Percentiles rank a stretch among this genome's conserved stretches.
Conservation (phyloP, 352 stramenopile species). For the Phytophthora tentaculata region DNA sequence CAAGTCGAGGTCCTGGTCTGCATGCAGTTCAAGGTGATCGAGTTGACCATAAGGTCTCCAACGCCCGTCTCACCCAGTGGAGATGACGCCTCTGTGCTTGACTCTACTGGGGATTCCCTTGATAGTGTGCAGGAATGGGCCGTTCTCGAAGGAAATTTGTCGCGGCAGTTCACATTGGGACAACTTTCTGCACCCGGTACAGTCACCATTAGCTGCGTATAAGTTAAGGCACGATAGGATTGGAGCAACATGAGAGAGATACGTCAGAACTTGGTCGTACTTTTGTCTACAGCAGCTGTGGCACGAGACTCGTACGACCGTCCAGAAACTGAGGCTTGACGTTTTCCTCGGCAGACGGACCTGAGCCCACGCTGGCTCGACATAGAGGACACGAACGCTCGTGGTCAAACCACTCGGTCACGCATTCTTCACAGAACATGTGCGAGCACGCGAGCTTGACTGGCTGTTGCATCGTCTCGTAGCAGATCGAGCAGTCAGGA, state of each 20-base stretch:
- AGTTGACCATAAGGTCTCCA: constrained; percentile 41
- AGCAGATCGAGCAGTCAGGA: constrained; percentile 85
- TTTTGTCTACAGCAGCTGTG: constrained; percentile 68
- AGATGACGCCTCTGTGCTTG: neutral
- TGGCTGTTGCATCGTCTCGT: constrained; percentile 71
- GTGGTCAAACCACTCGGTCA: constrained; percentile 86
- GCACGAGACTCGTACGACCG: constrained; percentile 76
- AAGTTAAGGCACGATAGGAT: constrained; percentile 10
- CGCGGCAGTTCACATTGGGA: constrained; percentile 63
- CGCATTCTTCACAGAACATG: constrained; percentile 88
- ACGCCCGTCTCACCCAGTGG: constrained; percentile 6
- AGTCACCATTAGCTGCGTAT: constrained; percentile 50
- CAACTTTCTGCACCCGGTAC: constrained; percentile 54
- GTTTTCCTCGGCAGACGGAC: constrained; percentile 31
- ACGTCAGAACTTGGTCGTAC: constrained; percentile 11
- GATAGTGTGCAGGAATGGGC: constrained; percentile 56
- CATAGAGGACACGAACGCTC: constrained; percentile 84
- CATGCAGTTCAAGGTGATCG: constrained; percentile 83
- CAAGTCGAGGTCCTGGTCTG: constrained; percentile 65
- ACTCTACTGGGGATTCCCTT: constrained; percentile 1
- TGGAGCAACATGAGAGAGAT: constrained; percentile 18
- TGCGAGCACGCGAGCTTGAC: constrained; percentile 81
- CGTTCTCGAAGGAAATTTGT: constrained; percentile 60
- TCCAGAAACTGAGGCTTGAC: constrained; percentile 77
- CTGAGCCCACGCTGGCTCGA: constrained; percentile 56